Percentiles rank a stretch among this genome's conserved stretches.
phyloP scores from a whole-genome alignment of 2,329 filamentous ascomycete genomes.

The Colletotrichum gloeosporioides region DNA sequence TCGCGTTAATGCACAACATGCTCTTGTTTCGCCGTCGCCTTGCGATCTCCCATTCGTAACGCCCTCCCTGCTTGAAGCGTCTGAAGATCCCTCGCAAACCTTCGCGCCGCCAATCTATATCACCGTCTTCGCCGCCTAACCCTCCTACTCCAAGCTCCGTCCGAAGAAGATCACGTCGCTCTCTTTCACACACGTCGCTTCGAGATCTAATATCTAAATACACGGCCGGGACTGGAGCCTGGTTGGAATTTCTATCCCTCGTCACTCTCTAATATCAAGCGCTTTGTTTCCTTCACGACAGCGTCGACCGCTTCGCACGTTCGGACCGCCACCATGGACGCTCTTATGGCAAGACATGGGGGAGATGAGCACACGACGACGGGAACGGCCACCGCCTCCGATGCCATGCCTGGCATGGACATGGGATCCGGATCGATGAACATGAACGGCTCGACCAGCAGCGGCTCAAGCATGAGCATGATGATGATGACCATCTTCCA shows the following conservation, averaged over 20 bases:
- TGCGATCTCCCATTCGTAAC: conserved; percentile 1
- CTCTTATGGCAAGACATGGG: conserved; percentile 11
- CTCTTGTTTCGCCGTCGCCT: conserved; percentile 16
- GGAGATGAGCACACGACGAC: conserved; percentile 2
- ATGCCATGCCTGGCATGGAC: conserved; percentile 16
- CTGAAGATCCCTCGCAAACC: conserved; percentile 25
- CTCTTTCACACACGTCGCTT: neutral
- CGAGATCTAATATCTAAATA: neutral
- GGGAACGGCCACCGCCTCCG: neutral
- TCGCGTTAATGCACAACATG: conserved; percentile 16
- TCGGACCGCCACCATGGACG: conserved; percentile 5
- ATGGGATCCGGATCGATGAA: conserved; percentile 16
- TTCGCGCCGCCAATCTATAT: conserved; percentile 21
- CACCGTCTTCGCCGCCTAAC: neutral
- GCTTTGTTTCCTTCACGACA: neutral
- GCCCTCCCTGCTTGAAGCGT: conserved; percentile 15
- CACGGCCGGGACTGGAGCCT: conserved; percentile 20
- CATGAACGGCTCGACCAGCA: conserved; percentile 3
- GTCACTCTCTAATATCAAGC: neutral
- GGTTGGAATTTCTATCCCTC: neutral
- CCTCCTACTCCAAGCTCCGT: neutral
- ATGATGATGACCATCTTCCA: conserved; percentile 67
- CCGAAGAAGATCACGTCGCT: neutral
- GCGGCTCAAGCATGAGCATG: conserved; percentile 14
- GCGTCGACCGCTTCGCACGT: neutral